Percentiles rank a stretch among this genome's conserved stretches.
Evolutionary conservation across 768 basidiomycete genomes (phyloP).

Genomic region (Pulveroboletus ravenelii): DNA sequence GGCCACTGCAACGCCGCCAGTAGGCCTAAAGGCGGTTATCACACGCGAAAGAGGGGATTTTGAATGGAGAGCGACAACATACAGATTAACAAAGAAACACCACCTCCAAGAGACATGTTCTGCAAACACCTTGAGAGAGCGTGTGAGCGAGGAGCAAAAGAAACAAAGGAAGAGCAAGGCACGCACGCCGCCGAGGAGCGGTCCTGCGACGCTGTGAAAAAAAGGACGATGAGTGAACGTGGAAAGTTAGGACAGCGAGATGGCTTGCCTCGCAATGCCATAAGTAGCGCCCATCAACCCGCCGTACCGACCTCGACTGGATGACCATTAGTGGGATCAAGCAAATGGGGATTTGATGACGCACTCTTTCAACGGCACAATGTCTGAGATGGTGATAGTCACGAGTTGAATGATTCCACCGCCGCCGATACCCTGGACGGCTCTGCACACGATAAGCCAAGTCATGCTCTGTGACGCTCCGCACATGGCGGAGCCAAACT

Average conservation of each 20-base stretch:
- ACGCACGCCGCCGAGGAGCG: conserved; percentile 74
- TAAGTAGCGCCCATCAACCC: conserved; percentile 73
- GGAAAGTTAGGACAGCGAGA: background rate
- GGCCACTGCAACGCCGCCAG: conserved; percentile 56
- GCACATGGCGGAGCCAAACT: conserved; percentile 76
- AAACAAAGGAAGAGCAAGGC: background rate
- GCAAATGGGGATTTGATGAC: conserved; percentile 13
- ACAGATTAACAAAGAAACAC: conserved; percentile 77
- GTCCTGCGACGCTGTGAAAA: conserved; percentile 55
- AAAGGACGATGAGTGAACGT: background rate
- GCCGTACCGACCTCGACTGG: conserved; percentile 71
- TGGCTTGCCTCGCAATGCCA: conserved; percentile 51
- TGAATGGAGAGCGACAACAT: conserved; percentile 12
- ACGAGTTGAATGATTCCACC: conserved; percentile 73
- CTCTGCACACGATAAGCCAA: conserved; percentile 72
- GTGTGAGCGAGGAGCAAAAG: background rate
- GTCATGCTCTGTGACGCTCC: conserved; percentile 74
- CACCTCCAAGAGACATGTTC: conserved; percentile 77
- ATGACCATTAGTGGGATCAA: conserved; percentile 12
- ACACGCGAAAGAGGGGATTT: background rate
- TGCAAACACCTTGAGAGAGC: conserved; percentile 47
- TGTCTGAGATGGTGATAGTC: conserved; percentile 76
- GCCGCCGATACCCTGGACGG: conserved; percentile 78
- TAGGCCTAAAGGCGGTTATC: conserved; percentile 44
- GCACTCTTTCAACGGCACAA: conserved; percentile 73